These are phyloP conservation scores for Pythium oligandrum DNA, from an alignment of 352 stramenopile genomes.

Conservation along the genomic window DNA sequence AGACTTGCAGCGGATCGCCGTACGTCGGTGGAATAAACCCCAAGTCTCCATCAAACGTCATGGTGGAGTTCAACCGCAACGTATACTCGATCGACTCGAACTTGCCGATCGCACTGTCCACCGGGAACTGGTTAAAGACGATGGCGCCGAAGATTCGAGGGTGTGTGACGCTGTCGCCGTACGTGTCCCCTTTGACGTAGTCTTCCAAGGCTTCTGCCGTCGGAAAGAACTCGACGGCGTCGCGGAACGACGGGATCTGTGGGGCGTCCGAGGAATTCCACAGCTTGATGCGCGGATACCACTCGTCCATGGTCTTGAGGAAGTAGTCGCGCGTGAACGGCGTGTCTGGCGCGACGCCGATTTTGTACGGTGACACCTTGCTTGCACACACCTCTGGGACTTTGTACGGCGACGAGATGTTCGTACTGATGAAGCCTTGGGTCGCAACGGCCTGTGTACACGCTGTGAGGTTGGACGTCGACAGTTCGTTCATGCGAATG, in stretches of 20 bases:
- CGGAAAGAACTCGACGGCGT: constrained; percentile 62
- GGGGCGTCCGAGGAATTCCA: constrained; percentile 21
- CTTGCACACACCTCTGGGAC: constrained; percentile 31
- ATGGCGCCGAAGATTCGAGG: constrained; percentile 61
- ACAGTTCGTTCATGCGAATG: constrained; percentile 38
- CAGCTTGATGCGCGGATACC: constrained; percentile 49
- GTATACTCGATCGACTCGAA: constrained; percentile 51
- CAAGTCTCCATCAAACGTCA: constrained; percentile 15
- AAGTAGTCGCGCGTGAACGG: constrained; percentile 64
- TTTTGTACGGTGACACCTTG: constrained; percentile 52
- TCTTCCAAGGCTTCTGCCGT: constrained; percentile 34
- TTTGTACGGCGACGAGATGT: constrained; percentile 26
- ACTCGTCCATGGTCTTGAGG: constrained; percentile 52
- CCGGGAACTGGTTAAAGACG: constrained; percentile 47
- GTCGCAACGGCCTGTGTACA: constrained; percentile 26
- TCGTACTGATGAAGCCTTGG: constrained; percentile 25
- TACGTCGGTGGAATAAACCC: constrained; percentile 28
- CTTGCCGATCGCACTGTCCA: constrained; percentile 24
- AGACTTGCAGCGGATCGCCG: constrained; percentile 22
- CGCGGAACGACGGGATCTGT: constrained; percentile 41
- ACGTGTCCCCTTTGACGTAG: constrained; percentile 44
- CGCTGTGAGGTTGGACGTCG: constrained; percentile 16
- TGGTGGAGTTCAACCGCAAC: constrained; percentile 51
- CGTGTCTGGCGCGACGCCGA: constrained; percentile 54
- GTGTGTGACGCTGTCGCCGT: constrained; percentile 38